Conservation (phyloP, 257 asterid species). For the Solanum verrucosum region DNA sequence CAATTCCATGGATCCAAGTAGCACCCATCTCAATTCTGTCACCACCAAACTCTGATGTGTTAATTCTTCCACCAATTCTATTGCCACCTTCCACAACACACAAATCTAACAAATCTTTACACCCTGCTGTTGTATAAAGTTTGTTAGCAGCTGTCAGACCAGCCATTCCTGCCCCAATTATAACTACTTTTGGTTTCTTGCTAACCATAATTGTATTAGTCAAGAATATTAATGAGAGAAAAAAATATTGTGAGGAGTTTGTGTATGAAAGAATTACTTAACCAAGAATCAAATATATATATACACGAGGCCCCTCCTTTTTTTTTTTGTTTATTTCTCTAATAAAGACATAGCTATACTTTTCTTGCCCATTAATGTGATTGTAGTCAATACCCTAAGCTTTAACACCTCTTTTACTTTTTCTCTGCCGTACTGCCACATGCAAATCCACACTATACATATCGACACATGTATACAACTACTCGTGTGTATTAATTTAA, state of each 20-base stretch:
- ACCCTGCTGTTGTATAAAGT: slow-evolving; percentile 34
- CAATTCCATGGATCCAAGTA: slow-evolving; percentile 95
- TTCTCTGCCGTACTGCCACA: not conserved
- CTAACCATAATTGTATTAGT: slow-evolving; percentile 31
- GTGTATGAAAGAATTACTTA: slow-evolving; percentile 4
- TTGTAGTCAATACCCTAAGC: not conserved
- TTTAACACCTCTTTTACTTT: not conserved
- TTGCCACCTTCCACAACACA: slow-evolving; percentile 61
- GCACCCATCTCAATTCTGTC: slow-evolving; percentile 85
- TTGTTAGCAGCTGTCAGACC: slow-evolving; percentile 84
- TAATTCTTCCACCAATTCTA: slow-evolving; percentile 79
- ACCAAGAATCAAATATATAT: slow-evolving; percentile 14
- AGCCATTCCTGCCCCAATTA: slow-evolving; percentile 95
- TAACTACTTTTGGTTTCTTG: slow-evolving; percentile 59
- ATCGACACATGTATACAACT: not conserved
- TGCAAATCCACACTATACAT: not conserved
- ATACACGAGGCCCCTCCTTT: not conserved
- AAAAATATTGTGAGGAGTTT: not conserved
- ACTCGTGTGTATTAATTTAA: not conserved
- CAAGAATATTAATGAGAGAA: not conserved
- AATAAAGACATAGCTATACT: slow-evolving; percentile 20
- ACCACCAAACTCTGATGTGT: slow-evolving; percentile 58
- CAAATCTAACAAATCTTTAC: slow-evolving; percentile 40
- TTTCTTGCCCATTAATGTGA: slow-evolving; percentile 5
- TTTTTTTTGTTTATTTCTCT: not conserved